Evolutionary conservation across 164 flowering plant genomes (phyloP), one percentile per base, ranked within the genome.

Genomic region (Liquidambar formosana): DNA sequence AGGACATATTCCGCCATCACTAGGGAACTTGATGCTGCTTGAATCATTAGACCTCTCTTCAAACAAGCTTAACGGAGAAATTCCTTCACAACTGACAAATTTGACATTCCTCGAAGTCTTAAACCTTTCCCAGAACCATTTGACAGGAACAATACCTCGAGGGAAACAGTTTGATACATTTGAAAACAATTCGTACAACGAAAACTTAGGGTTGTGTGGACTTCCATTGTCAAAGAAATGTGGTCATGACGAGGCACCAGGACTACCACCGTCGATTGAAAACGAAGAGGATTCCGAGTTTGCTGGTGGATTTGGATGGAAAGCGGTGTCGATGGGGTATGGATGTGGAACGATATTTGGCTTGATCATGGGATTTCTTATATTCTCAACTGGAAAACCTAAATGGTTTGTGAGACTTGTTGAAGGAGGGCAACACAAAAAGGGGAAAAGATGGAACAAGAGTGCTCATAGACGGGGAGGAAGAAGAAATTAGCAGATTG

Each of bases 41-140:
- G 73, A 70, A n/a, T 71, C 67, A 15, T 61, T 76, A 21, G 83
- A 80, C 56, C 73, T 80, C 11, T 80, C 81, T 15, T 18, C 15
- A 5, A 80, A 80, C 58, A 56, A 66, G 15, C 53, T 80, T 0
- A 13, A 57, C 14, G 65, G 78, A 14, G 23, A 48, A 47, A 77
- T 78, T 21, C 77, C 84, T 11, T 10, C 1, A n/a, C 18, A 52
- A 1, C 44, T 78, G 12, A 11, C 9, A 3, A 25, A 56, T 1
- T 41, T 81, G 1, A 64, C 61, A n/a, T 75, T 43, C 28, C 74
- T 76, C 9, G 53, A 68, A 2, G 6, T 48, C 22, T 57, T 80
- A 19, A 68, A 80, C 58, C 28, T 80, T 0, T 77, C 83, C 0
- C 0, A 65, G 18, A 80, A 80, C 60, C 33, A 64, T 12, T 73